Percentiles rank a stretch among this genome's conserved stretches.
Conservation (phyloP, 345 rosid genomes). For the Draba incana region DNA sequence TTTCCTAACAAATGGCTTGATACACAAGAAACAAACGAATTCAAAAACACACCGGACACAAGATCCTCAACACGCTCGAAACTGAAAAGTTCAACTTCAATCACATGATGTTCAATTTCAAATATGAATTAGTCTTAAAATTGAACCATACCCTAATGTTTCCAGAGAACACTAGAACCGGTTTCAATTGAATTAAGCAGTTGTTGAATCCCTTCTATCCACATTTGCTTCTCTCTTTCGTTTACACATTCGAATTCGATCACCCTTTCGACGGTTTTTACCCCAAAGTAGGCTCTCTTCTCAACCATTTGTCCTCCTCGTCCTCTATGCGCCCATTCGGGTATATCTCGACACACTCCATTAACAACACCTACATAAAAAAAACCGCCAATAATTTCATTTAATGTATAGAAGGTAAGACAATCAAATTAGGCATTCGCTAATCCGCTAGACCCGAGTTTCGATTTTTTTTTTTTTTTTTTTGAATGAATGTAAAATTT, state of each 20-base stretch:
- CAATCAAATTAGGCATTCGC: not conserved
- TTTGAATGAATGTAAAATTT: too few relatives aligned
- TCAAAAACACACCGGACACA: constrained; percentile 28
- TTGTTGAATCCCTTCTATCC: constrained; percentile 79
- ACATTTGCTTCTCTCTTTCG: constrained; percentile 69
- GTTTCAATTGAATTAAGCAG: constrained; percentile 53
- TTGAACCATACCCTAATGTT: constrained; percentile 6
- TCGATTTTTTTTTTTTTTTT: not conserved
- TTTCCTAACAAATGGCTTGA: not conserved
- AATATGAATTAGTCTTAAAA: constrained; percentile 4
- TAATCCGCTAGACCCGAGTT: not conserved
- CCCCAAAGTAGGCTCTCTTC: constrained; percentile 72
- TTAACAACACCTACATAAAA: constrained; percentile 60
- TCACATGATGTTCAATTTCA: constrained; percentile 25
- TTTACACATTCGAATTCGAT: constrained; percentile 81
- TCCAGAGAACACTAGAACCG: constrained; percentile 30
- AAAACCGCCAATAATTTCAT: not conserved
- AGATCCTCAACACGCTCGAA: constrained; percentile 14
- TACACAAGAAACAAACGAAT: constrained; percentile 13
- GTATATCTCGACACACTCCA: constrained; percentile 64
- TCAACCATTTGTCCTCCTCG: constrained; percentile 42
- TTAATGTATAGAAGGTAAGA: not conserved
- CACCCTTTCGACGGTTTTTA: constrained; percentile 67
- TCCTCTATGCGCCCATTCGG: constrained; percentile 65
- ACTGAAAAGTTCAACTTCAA: constrained; percentile 18